phyloP scores from a whole-genome alignment of 2,329 filamentous ascomycete genomes.

The Dactylellina leptospora region DNA sequence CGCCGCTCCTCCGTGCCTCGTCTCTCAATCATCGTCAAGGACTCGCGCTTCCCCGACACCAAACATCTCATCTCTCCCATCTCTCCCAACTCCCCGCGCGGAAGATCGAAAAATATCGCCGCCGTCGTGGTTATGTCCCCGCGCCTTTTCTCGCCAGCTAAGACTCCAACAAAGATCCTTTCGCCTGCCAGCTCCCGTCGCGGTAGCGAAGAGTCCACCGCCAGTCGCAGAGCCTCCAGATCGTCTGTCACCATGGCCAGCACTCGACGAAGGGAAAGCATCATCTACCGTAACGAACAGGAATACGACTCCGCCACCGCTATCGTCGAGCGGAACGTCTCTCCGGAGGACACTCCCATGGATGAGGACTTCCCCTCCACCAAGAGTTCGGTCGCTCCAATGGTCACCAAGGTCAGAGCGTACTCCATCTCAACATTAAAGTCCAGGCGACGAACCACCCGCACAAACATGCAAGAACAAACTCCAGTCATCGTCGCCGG shows the following conservation, averaged over 20 bases:
- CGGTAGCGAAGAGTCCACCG: slow-evolving; percentile 46
- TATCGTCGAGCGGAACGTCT: slow-evolving; percentile 30
- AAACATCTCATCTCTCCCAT: slow-evolving; percentile 46
- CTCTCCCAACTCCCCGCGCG: slow-evolving; percentile 38
- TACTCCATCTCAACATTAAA: slow-evolving; percentile 46
- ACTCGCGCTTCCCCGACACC: slow-evolving; percentile 47
- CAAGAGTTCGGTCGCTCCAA: slow-evolving; percentile 41
- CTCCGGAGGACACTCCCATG: slow-evolving; percentile 36
- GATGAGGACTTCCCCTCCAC: slow-evolving; percentile 52
- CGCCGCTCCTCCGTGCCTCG: slow-evolving; percentile 46
- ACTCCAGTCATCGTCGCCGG: slow-evolving; percentile 39
- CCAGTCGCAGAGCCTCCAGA: slow-evolving; percentile 41
- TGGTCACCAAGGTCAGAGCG: slow-evolving; percentile 46
- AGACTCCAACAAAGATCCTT: slow-evolving; percentile 44
- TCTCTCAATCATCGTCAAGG: slow-evolving; percentile 53
- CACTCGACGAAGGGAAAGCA: slow-evolving; percentile 44
- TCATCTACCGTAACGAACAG: slow-evolving; percentile 51
- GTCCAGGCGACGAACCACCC: slow-evolving; percentile 27
- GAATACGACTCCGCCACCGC: slow-evolving; percentile 51
- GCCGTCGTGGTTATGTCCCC: slow-evolving; percentile 53
- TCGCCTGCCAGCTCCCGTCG: slow-evolving; percentile 45
- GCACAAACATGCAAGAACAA: slow-evolving; percentile 40
- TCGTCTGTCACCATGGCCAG: slow-evolving; percentile 37
- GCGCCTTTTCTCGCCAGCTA: slow-evolving; percentile 48
- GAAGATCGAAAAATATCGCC: slow-evolving; percentile 31